Evolutionary conservation across 2,329 filamentous ascomycete species (phyloP), one percentile per base, ranked within the genome.

Genomic region (Alternaria sp.): DNA sequence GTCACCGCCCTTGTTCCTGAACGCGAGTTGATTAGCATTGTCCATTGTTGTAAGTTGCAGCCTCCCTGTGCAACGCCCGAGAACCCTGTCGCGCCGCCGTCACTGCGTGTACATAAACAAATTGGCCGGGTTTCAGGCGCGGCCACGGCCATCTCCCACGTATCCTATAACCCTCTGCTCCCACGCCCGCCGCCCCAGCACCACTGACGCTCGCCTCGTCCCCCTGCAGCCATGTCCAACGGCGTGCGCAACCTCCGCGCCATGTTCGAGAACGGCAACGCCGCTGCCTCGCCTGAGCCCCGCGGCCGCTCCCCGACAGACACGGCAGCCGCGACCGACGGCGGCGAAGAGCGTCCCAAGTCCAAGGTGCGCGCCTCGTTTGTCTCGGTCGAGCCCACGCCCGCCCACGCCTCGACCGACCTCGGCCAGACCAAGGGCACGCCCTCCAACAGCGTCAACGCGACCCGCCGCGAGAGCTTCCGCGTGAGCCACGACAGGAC

Each of bases 291-390:
- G 71, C 78, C 81, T 73, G 79, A 82, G 67, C 74, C 79, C 68
- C 81, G 82, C 70, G 82, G 82, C 58, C 80, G 82, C 65, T 84
- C 82, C 49, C 80, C 79, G 64, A 76, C 75, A 67, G 79, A 75
- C 69, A 74, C 73, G 59, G 69, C 68, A 58, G 64, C 45, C 18
- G 61, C 73, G 55, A 65, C 72, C 63, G 75, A 76, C 66, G 65
- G 68, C 63, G 63, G 68, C 63, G 63, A 64, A 60, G 75, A 70
- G 68, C 78, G 78, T 57, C 80, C 81, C 4, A 78, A 77, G 28
- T 82, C 82, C 69, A 84, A 80, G 70, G 76, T 84, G 56, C 78
- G 83, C 68, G 81, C 83, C 58, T 84, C 82, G 66, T 85, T 85
- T 73, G 81, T 85, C 15, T 75, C 83, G 14, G 83, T 85, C 66